A percentile compares a stretch with the other conserved stretches of the same genome.
Evolutionary conservation across 495 filamentous ascomycete species (phyloP).

Genomic region (Penicillium coffeae): DNA sequence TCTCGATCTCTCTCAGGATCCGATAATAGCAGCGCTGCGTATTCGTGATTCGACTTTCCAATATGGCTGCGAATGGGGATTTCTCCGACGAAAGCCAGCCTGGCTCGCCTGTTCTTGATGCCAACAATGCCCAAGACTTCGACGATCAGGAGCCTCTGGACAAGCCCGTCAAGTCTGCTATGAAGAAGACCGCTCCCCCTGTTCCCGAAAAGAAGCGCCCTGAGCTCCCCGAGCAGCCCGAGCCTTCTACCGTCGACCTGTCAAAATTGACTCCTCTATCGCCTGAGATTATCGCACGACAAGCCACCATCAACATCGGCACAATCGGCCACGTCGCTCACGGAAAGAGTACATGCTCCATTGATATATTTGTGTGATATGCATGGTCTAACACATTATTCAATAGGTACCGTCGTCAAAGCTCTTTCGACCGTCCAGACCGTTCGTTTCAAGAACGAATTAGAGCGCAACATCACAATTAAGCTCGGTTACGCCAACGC

Average conservation of each 20-base stretch:
- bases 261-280: constrained; percentile 75
- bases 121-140: constrained; percentile 49
- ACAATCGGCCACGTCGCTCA: constrained; percentile 97
- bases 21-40: not conserved
- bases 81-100: constrained; percentile 58
- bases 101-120: constrained; percentile 55
- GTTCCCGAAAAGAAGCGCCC: constrained; percentile 49
- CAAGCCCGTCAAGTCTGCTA: constrained; percentile 59
- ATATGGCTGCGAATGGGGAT: constrained; percentile 63
- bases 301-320: constrained; percentile 97
- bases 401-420: constrained; percentile 67
- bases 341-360: constrained; percentile 31
- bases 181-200: constrained; percentile 57
- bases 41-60: constrained; percentile 30
- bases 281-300: constrained; percentile 92
- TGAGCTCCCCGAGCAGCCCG: constrained; percentile 81
- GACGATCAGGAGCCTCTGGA: constrained; percentile 52
- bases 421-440: constrained; percentile 98
- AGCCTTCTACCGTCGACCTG: constrained; percentile 80
- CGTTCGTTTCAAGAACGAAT: constrained; percentile 98
- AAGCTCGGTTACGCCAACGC: constrained; percentile 99
- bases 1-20: constrained; percentile 4
- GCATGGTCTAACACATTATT: constrained; percentile 67
- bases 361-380: not conserved
- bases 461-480: constrained; percentile 98